A percentile compares a stretch with the other conserved stretches of the same genome.
These are phyloP conservation scores for Globisporangium paddicum DNA, from an alignment of 352 stramenopile genomes.

Conservation along the genomic window DNA sequence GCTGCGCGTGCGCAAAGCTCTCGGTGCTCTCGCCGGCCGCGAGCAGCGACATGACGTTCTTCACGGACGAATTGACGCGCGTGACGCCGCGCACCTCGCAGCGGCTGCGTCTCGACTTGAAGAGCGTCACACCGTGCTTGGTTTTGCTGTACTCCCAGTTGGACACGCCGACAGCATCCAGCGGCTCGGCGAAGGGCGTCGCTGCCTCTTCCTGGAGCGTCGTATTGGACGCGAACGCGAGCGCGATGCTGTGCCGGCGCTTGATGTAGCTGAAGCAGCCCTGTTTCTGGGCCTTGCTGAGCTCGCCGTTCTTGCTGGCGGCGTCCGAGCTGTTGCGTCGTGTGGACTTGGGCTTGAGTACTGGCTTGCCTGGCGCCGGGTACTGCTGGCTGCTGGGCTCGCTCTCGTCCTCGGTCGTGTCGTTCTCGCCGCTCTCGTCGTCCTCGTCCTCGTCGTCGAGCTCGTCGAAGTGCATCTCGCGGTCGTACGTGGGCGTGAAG, in stretches of 20 bases:
- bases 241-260: constrained; percentile 56
- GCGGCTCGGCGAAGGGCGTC: neutral
- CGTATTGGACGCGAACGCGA: constrained; percentile 56
- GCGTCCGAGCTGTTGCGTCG: constrained; percentile 20
- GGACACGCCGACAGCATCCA: constrained; percentile 12
- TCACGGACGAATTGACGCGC: constrained; percentile 72
- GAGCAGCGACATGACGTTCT: constrained; percentile 79
- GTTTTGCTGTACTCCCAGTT: constrained; percentile 62
- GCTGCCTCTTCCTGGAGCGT: constrained; percentile 1
- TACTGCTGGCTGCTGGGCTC: neutral
- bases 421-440: constrained; percentile 8
- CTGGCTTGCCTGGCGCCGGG: neutral
- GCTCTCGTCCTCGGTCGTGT: constrained; percentile 14
- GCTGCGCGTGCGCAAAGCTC: constrained; percentile 56
- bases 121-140: constrained; percentile 73
- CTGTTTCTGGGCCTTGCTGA: constrained; percentile 66
- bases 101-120: constrained; percentile 56
- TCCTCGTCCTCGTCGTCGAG: constrained; percentile 18
- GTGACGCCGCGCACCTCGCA: constrained; percentile 73
- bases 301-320: constrained; percentile 7
- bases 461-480: constrained; percentile 14
- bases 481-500: constrained; percentile 8
- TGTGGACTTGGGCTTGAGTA: neutral
- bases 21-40: constrained; percentile 45
- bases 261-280: constrained; percentile 85